phyloP scores from a whole-genome alignment of 2,329 filamentous ascomycete species.

The Aspergillus ruber region DNA sequence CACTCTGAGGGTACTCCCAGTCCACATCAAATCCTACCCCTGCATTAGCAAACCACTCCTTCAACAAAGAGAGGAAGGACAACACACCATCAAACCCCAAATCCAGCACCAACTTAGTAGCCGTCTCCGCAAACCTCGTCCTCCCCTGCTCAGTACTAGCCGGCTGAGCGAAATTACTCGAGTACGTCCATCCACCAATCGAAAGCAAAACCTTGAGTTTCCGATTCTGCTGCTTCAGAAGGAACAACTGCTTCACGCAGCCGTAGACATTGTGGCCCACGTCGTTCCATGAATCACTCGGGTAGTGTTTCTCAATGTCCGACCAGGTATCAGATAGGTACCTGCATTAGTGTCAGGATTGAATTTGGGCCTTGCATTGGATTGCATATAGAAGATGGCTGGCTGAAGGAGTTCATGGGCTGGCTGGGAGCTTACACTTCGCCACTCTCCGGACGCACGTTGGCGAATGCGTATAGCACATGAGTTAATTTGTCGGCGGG shows the following conservation, averaged over 20 bases:
- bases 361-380: slow-evolving; percentile 7
- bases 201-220: slow-evolving; percentile 74
- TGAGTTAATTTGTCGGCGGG: slow-evolving; percentile 77
- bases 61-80: slow-evolving; percentile 1
- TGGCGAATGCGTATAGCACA: slow-evolving; percentile 81
- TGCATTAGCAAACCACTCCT: background rate
- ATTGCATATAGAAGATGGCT: background rate
- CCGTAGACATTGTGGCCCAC: slow-evolving; percentile 68
- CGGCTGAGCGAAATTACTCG: slow-evolving; percentile 67
- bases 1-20: slow-evolving; percentile 43
- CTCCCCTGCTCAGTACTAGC: slow-evolving; percentile 58
- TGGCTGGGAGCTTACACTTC: slow-evolving; percentile 56
- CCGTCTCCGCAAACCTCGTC: slow-evolving; percentile 60
- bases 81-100: slow-evolving; percentile 59
- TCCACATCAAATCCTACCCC: slow-evolving; percentile 38
- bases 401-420: background rate
- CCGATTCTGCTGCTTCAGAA: slow-evolving; percentile 68
- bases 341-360: slow-evolving; percentile 11
- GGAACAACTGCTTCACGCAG: slow-evolving; percentile 67
- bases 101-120: slow-evolving; percentile 70
- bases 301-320: slow-evolving; percentile 63
- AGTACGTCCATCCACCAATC: slow-evolving; percentile 76
- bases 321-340: slow-evolving; percentile 61
- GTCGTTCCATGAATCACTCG: slow-evolving; percentile 62
- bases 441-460: slow-evolving; percentile 69